Conservation (phyloP, 805 yeast species). For the Blastobotrys muscicola region DNA sequence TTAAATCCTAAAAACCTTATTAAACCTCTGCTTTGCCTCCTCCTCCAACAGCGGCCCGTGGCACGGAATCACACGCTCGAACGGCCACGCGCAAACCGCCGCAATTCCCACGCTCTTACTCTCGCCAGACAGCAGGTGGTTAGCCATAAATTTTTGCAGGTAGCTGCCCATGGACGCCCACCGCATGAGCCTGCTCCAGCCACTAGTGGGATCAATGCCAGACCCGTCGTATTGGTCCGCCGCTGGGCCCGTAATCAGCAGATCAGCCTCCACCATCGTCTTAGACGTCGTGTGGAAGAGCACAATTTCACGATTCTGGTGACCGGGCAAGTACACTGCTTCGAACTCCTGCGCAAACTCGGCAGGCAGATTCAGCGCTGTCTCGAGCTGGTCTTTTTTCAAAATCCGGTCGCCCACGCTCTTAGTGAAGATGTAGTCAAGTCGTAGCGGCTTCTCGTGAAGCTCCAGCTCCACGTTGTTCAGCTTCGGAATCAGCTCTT, state of each 20-base stretch:
- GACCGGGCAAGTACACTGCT: conserved; percentile 48
- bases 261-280: conserved; percentile 49
- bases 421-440: conserved; percentile 5
- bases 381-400: conserved; percentile 4
- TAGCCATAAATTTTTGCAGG: conserved; percentile 29
- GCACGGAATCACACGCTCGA: conserved; percentile 43
- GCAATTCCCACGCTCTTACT: conserved; percentile 22
- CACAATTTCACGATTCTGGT: conserved; percentile 50
- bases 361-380: conserved; percentile 20
- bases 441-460: conserved; percentile 27
- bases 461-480: conserved; percentile 26
- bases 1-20: conserved; percentile 5
- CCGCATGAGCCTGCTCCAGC: conserved; percentile 34
- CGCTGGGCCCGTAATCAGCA: conserved; percentile 48
- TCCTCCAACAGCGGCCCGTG: conserved; percentile 51
- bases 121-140: conserved; percentile 15
- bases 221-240: conserved; percentile 43
- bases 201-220: conserved; percentile 35
- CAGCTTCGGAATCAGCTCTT: conserved; percentile 25
- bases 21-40: conserved; percentile 23
- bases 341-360: conserved; percentile 37
- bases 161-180: conserved; percentile 34
- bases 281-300: conserved; percentile 39
- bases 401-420: not conserved
- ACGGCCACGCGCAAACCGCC: conserved; percentile 33